Percentiles rank a stretch among this genome's conserved stretches.
These are phyloP conservation scores for Acanthamoeba triangularis DNA, from an alignment of 208 protist genomes.

Conservation along the genomic window DNA sequence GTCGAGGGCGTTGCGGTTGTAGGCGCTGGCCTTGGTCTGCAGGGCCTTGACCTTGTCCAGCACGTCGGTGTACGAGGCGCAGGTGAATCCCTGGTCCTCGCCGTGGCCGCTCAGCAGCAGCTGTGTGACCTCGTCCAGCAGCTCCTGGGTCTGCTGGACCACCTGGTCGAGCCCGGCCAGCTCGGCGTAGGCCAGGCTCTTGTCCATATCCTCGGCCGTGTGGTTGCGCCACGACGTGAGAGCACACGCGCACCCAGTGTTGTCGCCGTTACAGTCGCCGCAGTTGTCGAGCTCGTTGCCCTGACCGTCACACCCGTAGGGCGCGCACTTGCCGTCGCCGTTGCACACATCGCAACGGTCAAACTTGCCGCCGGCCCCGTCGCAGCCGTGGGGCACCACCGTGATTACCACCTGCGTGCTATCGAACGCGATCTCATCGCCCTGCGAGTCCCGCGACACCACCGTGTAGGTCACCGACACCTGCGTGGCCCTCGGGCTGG, in stretches of 20 bases:
- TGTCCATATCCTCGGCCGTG: background rate
- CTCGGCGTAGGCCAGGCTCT: background rate
- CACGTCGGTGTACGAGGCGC: background rate
- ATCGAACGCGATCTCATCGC: background rate
- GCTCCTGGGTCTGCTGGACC: background rate
- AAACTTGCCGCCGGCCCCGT: background rate
- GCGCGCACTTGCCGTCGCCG: background rate
- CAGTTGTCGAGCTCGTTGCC: background rate
- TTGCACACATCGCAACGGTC: slow-evolving; percentile 17
- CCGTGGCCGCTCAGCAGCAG: background rate
- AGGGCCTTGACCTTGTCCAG: slow-evolving; percentile 2
- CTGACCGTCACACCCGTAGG: slow-evolving; percentile 39
- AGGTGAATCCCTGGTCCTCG: background rate
- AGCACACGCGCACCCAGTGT: background rate
- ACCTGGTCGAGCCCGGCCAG: background rate
- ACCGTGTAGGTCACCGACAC: background rate
- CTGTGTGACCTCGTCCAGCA: slow-evolving; percentile 3
- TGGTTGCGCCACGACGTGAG: background rate
- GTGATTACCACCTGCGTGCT: background rate
- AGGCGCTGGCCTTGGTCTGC: background rate
- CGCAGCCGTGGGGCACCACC: slow-evolving; percentile 1
- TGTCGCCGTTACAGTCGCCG: slow-evolving; percentile 9
- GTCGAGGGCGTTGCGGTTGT: background rate
- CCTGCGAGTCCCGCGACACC: background rate
- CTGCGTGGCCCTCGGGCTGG: background rate